Evolutionary conservation across 495 filamentous ascomycete species (phyloP).

Genomic region (Lindgomyces ingoldianus): DNA sequence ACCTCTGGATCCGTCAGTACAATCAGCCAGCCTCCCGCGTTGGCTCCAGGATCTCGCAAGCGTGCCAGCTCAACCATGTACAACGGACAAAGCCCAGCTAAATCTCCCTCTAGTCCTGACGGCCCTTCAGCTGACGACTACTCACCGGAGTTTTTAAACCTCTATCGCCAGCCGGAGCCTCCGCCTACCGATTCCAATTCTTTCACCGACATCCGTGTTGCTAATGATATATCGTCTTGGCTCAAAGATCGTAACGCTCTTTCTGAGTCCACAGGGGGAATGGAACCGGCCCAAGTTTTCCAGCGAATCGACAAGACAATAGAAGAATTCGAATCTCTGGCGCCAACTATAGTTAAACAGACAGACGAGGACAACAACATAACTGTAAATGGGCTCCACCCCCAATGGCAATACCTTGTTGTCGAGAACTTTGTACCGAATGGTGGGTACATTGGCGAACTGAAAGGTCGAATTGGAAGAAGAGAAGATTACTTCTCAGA

Average conservation of each 20-base stretch:
- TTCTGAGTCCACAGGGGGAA: slow-evolving; percentile 45
- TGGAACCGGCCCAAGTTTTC: slow-evolving; percentile 53
- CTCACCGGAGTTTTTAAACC: slow-evolving; percentile 68
- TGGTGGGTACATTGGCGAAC: slow-evolving; percentile 75
- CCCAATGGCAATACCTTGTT: slow-evolving; percentile 71
- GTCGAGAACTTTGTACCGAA: slow-evolving; percentile 63
- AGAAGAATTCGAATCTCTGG: slow-evolving; percentile 52
- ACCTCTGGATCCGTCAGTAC: slow-evolving; percentile 67
- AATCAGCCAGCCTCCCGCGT: slow-evolving; percentile 50
- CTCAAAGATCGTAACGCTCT: slow-evolving; percentile 62
- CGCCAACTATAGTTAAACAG: slow-evolving; percentile 53
- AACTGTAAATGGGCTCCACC: slow-evolving; percentile 51
- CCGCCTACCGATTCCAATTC: slow-evolving; percentile 62
- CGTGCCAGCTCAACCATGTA: slow-evolving; percentile 50
- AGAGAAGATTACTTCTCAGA: slow-evolving; percentile 75
- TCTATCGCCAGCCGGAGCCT: slow-evolving; percentile 66
- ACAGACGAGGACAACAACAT: slow-evolving; percentile 49
- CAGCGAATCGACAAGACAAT: slow-evolving; percentile 55
- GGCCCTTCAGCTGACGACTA: slow-evolving; percentile 60
- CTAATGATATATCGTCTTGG: slow-evolving; percentile 70
- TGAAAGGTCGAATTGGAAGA: slow-evolving; percentile 82
- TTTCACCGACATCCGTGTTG: slow-evolving; percentile 67
- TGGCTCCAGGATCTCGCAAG: slow-evolving; percentile 54
- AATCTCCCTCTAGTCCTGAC: slow-evolving; percentile 51
- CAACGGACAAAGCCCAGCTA: slow-evolving; percentile 56